Evolutionary conservation across 805 yeast species (phyloP), one percentile per base, ranked within the genome.

Genomic region (Gaillardinia entomophila): DNA sequence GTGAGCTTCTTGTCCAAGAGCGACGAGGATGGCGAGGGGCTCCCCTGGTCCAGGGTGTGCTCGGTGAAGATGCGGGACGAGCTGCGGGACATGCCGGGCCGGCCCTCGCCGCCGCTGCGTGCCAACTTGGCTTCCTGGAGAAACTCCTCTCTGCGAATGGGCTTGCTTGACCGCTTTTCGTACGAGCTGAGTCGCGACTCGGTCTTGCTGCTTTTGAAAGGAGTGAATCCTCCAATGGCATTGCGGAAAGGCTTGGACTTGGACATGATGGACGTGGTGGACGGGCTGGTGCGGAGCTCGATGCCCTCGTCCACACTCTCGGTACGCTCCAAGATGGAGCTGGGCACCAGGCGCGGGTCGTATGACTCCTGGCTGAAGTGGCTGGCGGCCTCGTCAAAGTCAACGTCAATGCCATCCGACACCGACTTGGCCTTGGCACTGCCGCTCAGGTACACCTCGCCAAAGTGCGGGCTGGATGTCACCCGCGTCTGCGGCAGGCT

Each of bases 161-260:
- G 30, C 30, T 55, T 58, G n/a, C 59, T 48, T 15, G 60, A 55
- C 22, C 55, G 41, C 39, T 48, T 55, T 39, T 62, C 67, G 8
- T 60, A 30, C 24, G 59, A 62, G 25, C 37, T 37, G 23, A 43
- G 28, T 19, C 45, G 43, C 4, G 49, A 35, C 10, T 51, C 57
- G 4, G 46, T 34, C 29, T 51, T 48, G 22, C 36, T 40, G 6
- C 45, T 53, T 32, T 49, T 60, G 41, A 62, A 58, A 4, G 67
- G 59, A 0, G 60, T 50, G 16, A 62, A 42, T 4, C 52, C 48
- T 8, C 47, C 35, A 4, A 58, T 42, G 5, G 52, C 48, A n/a
- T n/a, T n/a, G 4, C 58, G 41, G 30, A 58, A 47, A 13, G 52
- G 30, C 30, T 40, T 45, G 7, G 46, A 34, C 17, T 36, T 27